Percentiles rank a stretch among this genome's conserved stretches.
Evolutionary conservation across 306 rosid genomes (phyloP).

Genomic region (Betula pendula): DNA sequence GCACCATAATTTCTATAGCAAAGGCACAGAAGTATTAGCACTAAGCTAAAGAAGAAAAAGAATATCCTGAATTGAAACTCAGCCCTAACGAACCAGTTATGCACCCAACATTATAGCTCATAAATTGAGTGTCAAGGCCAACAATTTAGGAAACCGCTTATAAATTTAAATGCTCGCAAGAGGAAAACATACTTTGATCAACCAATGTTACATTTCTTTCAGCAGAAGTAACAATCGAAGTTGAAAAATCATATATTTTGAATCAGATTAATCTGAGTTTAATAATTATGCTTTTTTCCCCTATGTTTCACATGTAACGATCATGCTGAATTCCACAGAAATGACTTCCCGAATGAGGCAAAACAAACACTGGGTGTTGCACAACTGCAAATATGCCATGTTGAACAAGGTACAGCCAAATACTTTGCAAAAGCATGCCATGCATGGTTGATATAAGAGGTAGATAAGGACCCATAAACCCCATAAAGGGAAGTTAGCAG

Average conservation of each 20-base stretch:
- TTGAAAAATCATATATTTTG: neutral
- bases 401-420: neutral
- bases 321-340: no score
- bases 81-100: neutral
- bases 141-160: neutral
- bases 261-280: neutral
- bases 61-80: neutral
- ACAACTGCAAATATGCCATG: neutral
- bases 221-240: neutral
- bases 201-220: neutral
- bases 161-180: neutral
- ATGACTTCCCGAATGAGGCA: no score
- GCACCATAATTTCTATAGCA: neutral
- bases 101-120: neutral
- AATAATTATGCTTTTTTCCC: neutral
- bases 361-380: no score
- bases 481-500: neutral
- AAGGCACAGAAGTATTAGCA: neutral
- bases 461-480: no score
- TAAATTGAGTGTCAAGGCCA: neutral
- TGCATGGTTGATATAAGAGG: neutral
- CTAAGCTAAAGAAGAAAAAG: neutral
- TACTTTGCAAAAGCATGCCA: neutral
- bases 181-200: neutral
- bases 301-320: neutral